Conservation (phyloP, 73 alveolate genomes). For the Vitrella brassicaformis region DNA sequence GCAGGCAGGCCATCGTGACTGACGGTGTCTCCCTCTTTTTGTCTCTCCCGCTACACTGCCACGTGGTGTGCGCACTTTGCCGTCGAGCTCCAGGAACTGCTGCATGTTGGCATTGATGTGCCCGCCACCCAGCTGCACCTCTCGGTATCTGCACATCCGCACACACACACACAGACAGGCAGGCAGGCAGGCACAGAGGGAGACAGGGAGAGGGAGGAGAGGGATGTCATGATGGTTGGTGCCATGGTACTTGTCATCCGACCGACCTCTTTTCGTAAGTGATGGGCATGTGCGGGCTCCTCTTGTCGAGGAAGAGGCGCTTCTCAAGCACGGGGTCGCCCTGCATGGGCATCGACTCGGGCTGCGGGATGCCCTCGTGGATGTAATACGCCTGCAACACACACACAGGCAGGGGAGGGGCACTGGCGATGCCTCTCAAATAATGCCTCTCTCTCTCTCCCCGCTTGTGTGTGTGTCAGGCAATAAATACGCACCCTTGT, state of each 20-base stretch:
- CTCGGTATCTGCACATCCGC: too few relatives aligned
- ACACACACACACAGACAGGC: too few relatives aligned
- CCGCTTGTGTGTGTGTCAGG: not conserved
- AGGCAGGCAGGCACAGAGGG: too few relatives aligned
- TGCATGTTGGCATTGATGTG: slow-evolving; percentile 55
- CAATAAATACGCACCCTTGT: slow-evolving; percentile 46
- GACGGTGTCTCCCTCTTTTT: too few relatives aligned
- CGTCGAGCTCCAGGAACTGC: slow-evolving; percentile 76
- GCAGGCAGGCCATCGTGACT: too few relatives aligned
- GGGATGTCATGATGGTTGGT: too few relatives aligned
- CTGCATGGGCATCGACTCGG: not conserved
- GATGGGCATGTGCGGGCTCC: not conserved
- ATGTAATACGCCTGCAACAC: not conserved
- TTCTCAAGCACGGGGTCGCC: not conserved
- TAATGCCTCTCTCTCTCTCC: not conserved
- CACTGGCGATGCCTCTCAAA: not conserved
- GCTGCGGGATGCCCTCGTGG: not conserved
- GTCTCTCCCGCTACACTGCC: too few relatives aligned
- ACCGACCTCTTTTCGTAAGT: not conserved
- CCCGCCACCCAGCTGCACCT: slow-evolving; percentile 74
- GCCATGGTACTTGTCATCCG: too few relatives aligned
- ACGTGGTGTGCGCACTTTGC: too few relatives aligned
- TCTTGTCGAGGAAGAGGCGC: not conserved
- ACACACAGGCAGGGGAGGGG: not conserved
- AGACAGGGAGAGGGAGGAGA: too few relatives aligned